These are phyloP conservation scores for Boletales sp. DNA, from an alignment of 768 basidiomycete genomes.

Conservation along the genomic window DNA sequence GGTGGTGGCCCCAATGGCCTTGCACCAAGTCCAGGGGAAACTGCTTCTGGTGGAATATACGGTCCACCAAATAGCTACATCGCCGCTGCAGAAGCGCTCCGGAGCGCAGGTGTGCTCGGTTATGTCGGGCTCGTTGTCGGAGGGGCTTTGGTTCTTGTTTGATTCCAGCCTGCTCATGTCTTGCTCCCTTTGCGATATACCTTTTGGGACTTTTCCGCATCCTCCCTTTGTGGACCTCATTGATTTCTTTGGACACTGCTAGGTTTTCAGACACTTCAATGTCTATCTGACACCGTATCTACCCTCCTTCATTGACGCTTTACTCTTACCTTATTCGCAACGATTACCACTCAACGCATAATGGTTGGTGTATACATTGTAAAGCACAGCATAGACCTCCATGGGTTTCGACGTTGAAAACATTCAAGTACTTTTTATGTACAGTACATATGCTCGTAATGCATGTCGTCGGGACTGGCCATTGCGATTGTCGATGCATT, in stretches of 20 bases:
- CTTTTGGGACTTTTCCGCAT: constrained; percentile 7
- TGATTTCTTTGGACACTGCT: constrained; percentile 17
- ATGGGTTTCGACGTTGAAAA: constrained; percentile 8
- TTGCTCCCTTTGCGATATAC: constrained; percentile 8
- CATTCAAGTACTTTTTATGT: not conserved
- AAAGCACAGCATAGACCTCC: constrained; percentile 12
- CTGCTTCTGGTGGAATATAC: constrained; percentile 43
- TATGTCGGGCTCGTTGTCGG: constrained; percentile 47
- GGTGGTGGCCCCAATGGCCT: constrained; percentile 39
- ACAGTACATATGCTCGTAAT: not conserved
- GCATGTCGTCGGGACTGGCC: too few species aligned
- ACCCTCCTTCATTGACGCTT: constrained; percentile 25
- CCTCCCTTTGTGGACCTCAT: constrained; percentile 13
- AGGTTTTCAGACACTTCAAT: constrained; percentile 16
- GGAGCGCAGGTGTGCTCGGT: constrained; percentile 43
- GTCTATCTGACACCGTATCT: constrained; percentile 17
- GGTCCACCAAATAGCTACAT: constrained; percentile 71
- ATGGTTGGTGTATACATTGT: constrained; percentile 21
- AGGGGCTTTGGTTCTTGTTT: constrained; percentile 45
- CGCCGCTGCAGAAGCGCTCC: constrained; percentile 49
- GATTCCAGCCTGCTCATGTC: constrained; percentile 14
- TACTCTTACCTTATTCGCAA: constrained; percentile 18
- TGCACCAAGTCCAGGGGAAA: constrained; percentile 59
- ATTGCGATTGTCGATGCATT: too few species aligned
- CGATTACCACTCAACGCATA: constrained; percentile 13